Conservation (phyloP, 768 basidiomycete genomes). For the Amanita jacksonii region DNA sequence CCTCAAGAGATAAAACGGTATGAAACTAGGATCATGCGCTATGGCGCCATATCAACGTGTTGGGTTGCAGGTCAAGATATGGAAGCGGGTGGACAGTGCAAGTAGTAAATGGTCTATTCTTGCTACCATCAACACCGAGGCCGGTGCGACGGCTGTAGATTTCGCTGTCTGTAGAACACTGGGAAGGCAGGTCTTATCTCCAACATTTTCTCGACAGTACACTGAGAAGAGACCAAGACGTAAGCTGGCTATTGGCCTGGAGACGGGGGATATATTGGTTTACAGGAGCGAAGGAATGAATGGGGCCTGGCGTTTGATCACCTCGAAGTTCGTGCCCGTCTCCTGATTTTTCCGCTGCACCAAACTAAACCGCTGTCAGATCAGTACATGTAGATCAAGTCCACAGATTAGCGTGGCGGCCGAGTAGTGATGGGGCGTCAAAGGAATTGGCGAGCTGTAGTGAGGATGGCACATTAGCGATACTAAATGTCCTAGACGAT, state of each 20-base stretch:
- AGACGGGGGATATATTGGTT: constrained; percentile 67
- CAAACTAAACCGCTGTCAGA: constrained; percentile 28
- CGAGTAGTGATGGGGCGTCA: constrained; percentile 22
- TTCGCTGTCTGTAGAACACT: constrained; percentile 28
- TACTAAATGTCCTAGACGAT: constrained; percentile 52
- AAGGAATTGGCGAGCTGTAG: constrained; percentile 76
- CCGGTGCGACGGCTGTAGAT: constrained; percentile 79
- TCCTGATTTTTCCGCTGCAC: constrained; percentile 4
- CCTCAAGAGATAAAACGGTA: constrained; percentile 92
- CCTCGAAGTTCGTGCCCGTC: not conserved
- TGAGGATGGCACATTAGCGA: constrained; percentile 86
- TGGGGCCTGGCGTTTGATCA: not conserved
- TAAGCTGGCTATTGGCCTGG: constrained; percentile 73
- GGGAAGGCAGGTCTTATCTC: constrained; percentile 27
- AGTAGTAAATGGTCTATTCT: constrained; percentile 41
- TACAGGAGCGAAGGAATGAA: constrained; percentile 31
- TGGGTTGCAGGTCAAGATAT: constrained; percentile 68
- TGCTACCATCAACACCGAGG: constrained; percentile 56
- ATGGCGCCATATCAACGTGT: not conserved
- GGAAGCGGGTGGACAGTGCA: constrained; percentile 36
- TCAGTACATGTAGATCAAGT: constrained; percentile 70
- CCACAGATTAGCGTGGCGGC: constrained; percentile 75
- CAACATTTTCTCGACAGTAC: not conserved
- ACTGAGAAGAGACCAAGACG: constrained; percentile 24
- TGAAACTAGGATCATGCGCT: constrained; percentile 12